Conservation (phyloP, 2,329 filamentous ascomycete species). For the Trichoderma aggressivum region DNA sequence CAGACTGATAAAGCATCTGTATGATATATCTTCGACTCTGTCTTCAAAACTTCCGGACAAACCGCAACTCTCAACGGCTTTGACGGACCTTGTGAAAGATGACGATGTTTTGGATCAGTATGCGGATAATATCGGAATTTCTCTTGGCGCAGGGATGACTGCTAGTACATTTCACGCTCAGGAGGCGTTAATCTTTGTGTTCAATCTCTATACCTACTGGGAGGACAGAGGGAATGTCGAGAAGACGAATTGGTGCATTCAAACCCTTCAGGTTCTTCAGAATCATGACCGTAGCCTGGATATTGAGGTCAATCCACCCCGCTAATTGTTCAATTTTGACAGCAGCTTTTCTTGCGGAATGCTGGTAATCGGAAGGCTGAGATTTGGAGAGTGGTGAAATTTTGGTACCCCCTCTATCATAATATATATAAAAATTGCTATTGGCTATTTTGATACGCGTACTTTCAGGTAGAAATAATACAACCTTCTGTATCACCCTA, state of each 20-base stretch:
- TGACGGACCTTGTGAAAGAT: not conserved
- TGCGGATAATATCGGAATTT: not conserved
- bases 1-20: not conserved
- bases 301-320: not conserved
- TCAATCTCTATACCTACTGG: not conserved
- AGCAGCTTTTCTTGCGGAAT: not conserved
- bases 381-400: not conserved
- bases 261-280: not conserved
- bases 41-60: not conserved
- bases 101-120: not conserved
- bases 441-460: not conserved
- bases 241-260: not conserved
- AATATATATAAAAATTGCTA: not conserved
- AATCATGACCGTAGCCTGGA: not conserved
- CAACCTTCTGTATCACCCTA: not conserved
- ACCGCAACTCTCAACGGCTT: not conserved
- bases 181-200: not conserved
- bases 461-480: not conserved
- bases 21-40: not conserved
- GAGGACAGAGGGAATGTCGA: not conserved
- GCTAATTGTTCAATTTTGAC: not conserved
- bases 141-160: not conserved
- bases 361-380: not conserved
- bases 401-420: not conserved
- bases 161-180: not conserved